A percentile compares a stretch with the other conserved stretches of the same genome.
Evolutionary conservation across 192 early-diverging fungal species (phyloP).

Genomic region (Backusella macrospora): DNA sequence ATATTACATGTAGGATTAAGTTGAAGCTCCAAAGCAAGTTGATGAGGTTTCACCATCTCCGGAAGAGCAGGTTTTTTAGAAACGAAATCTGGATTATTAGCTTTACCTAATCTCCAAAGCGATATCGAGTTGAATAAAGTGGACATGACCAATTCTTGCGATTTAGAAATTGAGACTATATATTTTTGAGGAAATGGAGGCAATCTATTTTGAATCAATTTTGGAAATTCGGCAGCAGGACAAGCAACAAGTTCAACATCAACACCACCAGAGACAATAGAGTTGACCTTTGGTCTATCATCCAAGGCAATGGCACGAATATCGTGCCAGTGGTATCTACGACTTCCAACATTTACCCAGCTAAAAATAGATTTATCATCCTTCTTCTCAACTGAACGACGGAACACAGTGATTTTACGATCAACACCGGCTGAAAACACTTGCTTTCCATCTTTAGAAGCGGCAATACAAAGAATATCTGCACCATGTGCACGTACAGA

Average conservation of each 20-base stretch:
- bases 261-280: conserved; percentile 85
- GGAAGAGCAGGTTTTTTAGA: conserved; percentile 35
- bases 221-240: conserved; percentile 60
- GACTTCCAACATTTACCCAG: conserved; percentile 85
- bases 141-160: conserved; percentile 62
- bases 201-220: conserved; percentile 61
- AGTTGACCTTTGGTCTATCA: conserved; percentile 65
- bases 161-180: conserved; percentile 61
- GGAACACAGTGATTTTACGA: conserved; percentile 79
- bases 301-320: conserved; percentile 85
- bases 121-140: conserved; percentile 71
- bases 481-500: conserved; percentile 78
- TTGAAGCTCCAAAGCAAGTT: conserved; percentile 75
- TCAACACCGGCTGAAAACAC: conserved; percentile 93
- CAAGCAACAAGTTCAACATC: conserved; percentile 74
- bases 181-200: conserved; percentile 67
- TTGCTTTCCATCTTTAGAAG: conserved; percentile 60
- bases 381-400: conserved; percentile 49
- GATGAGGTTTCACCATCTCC: conserved; percentile 64
- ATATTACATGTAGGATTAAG: conserved; percentile 73
- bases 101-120: conserved; percentile 83
- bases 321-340: conserved; percentile 94
- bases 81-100: conserved; percentile 16
- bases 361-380: conserved; percentile 39
- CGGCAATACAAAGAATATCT: conserved; percentile 86